Evolutionary conservation across 257 asterid genomes (phyloP).

Genomic region (Solanum virginianum): DNA sequence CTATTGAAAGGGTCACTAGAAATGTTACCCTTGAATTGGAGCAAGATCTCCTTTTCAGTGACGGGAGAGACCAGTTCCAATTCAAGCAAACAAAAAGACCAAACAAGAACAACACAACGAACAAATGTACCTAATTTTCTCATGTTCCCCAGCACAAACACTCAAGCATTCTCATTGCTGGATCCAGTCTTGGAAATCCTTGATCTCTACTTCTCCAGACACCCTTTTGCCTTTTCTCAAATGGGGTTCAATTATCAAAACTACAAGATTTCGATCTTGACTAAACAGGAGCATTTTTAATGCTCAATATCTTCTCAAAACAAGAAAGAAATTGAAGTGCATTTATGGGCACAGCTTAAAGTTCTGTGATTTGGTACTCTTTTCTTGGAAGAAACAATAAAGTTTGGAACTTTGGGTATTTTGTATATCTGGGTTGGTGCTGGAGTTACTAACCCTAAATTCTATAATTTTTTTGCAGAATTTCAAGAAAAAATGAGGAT

Average conservation of each 20-base stretch:
- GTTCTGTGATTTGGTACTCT: background rate
- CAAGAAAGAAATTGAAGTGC: slow-evolving; percentile 21
- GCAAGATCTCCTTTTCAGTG: slow-evolving; percentile 83
- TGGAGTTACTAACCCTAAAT: slow-evolving; percentile 14
- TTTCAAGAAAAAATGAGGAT: slow-evolving; percentile 19
- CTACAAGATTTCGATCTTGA: slow-evolving; percentile 5
- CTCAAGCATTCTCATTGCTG: slow-evolving; percentile 56
- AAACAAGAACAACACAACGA: slow-evolving; percentile 32
- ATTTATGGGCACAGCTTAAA: slow-evolving; percentile 10
- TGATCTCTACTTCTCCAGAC: slow-evolving; percentile 18
- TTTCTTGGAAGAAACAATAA: slow-evolving; percentile 7
- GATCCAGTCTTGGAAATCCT: slow-evolving; percentile 34
- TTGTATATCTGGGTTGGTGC: slow-evolving; percentile 16
- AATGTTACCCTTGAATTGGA: slow-evolving; percentile 78
- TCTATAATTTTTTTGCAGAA: slow-evolving; percentile 4
- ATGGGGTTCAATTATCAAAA: slow-evolving; percentile 2
- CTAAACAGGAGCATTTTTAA: slow-evolving; percentile 8
- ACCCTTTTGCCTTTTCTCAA: slow-evolving; percentile 5
- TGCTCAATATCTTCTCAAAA: background rate
- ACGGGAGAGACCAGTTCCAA: slow-evolving; percentile 34
- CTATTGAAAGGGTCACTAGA: slow-evolving; percentile 69
- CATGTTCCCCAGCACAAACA: slow-evolving; percentile 45
- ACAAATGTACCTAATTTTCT: slow-evolving; percentile 48
- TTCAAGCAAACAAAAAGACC: slow-evolving; percentile 27
- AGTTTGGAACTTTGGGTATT: slow-evolving; percentile 17